Conservation (phyloP, 2,329 filamentous ascomycete species). For the Hortaea sp. region DNA sequence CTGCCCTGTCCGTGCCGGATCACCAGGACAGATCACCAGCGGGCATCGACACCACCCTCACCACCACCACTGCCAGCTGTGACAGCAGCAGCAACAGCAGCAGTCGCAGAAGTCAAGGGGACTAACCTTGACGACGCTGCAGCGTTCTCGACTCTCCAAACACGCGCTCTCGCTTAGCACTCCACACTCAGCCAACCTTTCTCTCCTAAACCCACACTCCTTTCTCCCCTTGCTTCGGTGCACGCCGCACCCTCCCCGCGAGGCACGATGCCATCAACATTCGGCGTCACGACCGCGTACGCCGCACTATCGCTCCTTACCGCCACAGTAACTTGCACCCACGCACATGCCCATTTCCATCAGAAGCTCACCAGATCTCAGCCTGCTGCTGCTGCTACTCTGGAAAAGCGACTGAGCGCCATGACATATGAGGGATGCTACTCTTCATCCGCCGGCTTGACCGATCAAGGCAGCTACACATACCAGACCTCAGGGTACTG, state of each 20-base stretch:
- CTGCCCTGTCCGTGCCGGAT: background rate
- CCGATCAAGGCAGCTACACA: constrained; percentile 37
- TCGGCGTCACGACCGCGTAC: constrained; percentile 7
- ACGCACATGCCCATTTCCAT: constrained; percentile 4
- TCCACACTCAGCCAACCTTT: background rate
- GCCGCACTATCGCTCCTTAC: constrained; percentile 6
- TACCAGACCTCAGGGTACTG: constrained; percentile 50
- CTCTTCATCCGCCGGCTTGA: constrained; percentile 35
- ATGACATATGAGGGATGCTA: constrained; percentile 41
- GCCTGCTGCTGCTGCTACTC: background rate
- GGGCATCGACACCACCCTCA: background rate
- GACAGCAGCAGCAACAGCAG: background rate
- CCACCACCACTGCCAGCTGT: background rate
- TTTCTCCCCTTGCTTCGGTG: constrained; percentile 10
- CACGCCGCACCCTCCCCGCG: constrained; percentile 1
- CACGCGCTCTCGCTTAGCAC: background rate
- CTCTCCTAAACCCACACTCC: background rate
- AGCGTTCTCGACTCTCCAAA: too few species aligned
- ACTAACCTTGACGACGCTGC: too few species aligned
- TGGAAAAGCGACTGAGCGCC: background rate
- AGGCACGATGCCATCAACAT: constrained; percentile 14
- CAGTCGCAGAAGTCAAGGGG: too few species aligned
- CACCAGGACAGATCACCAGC: background rate
- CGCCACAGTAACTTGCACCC: background rate
- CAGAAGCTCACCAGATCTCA: background rate